Evolutionary conservation across 2,329 filamentous ascomycete species (phyloP).

Genomic region (Thielaviopsis populi): DNA sequence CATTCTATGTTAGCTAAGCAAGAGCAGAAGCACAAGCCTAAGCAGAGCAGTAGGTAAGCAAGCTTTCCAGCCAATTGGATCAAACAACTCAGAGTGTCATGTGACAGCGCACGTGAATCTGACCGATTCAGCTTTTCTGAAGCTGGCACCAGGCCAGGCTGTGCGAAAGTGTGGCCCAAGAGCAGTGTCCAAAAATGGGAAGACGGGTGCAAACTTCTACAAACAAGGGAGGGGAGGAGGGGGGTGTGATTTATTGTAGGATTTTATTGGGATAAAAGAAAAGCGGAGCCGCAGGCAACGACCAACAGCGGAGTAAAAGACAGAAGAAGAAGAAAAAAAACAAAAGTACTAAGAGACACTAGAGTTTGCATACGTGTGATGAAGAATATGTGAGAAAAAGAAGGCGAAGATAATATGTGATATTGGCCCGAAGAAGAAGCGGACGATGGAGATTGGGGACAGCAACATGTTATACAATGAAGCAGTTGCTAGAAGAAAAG

Average conservation of each 20-base stretch:
- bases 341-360: not conserved
- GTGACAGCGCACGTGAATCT: not conserved
- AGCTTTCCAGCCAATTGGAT: not conserved
- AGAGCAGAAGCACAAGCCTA: too few relatives aligned
- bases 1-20: too few relatives aligned
- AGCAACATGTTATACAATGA: too few relatives aligned
- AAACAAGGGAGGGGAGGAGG: not conserved
- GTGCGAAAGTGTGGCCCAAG: not conserved
- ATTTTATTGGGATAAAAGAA: not conserved
- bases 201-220: conserved; percentile 6
- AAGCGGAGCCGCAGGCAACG: not conserved
- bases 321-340: not conserved
- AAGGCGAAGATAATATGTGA: not conserved
- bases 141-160: not conserved
- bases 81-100: not conserved
- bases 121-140: not conserved
- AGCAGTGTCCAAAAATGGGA: not conserved
- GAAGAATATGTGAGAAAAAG: not conserved
- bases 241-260: not conserved
- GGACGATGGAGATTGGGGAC: not conserved
- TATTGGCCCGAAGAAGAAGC: not conserved
- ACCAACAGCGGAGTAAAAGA: not conserved
- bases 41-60: too few relatives aligned
- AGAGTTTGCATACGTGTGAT: not conserved
- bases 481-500: not conserved